phyloP scores from a whole-genome alignment of 257 asterid genomes.

The Anisodus acutangulus region DNA sequence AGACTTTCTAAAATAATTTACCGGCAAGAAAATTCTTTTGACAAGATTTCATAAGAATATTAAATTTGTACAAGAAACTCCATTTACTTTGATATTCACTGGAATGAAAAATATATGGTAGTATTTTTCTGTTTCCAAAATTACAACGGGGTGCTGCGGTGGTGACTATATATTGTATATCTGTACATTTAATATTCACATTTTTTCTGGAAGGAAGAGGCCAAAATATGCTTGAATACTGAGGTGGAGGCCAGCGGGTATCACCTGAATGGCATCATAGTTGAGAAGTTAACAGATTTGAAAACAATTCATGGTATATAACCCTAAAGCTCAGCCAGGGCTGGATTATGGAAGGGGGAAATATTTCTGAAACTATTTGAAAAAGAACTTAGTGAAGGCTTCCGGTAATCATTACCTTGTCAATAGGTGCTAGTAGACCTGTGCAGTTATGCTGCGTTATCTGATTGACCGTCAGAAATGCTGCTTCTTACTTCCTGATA shows the following conservation, averaged over 20 bases:
- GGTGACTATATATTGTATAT: constrained; percentile 14
- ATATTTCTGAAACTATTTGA: not conserved
- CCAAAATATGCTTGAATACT: constrained; percentile 22
- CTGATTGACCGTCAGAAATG: constrained; percentile 16
- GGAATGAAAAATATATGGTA: not conserved
- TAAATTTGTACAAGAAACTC: not conserved
- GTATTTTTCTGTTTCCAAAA: not conserved
- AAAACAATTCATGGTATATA: not conserved
- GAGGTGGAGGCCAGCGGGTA: not conserved
- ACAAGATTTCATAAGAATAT: constrained; percentile 13
- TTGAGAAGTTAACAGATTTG: not conserved
- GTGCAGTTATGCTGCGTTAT: constrained; percentile 8
- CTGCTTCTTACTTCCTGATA: constrained; percentile 10
- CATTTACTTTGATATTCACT: not conserved
- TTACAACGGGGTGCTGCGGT: not conserved
- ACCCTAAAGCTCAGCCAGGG: not conserved
- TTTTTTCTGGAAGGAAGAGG: not conserved
- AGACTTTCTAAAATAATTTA: not conserved
- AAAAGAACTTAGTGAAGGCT: not conserved
- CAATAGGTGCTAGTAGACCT: not conserved
- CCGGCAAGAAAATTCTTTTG: not conserved
- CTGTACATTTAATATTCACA: constrained; percentile 22
- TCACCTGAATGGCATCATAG: constrained; percentile 18
- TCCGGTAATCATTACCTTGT: constrained; percentile 14
- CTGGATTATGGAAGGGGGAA: not conserved